Conservation (phyloP, 768 basidiomycete species). For the Calvatia gigantea region DNA sequence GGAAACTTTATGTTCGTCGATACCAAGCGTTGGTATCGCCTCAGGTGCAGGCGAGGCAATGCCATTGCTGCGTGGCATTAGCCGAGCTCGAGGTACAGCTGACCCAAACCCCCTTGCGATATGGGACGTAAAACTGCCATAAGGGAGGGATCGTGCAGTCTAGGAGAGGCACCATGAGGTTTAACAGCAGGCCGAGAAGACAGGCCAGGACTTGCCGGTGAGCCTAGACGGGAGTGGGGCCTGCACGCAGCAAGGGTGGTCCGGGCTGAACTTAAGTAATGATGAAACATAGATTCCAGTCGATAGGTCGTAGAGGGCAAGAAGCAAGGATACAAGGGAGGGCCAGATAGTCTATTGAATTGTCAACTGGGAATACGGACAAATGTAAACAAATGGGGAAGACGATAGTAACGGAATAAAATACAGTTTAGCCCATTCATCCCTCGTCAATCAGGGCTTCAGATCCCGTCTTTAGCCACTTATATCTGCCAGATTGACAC, state of each 20-base stretch:
- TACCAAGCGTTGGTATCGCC: conserved; percentile 47
- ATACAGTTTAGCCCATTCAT: not conserved
- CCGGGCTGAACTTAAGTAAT: not conserved
- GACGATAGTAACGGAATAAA: not conserved
- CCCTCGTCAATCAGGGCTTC: conserved; percentile 3
- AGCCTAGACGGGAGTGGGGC: not conserved
- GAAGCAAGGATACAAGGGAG: not conserved
- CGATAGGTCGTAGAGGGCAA: not conserved
- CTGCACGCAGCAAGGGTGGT: not conserved
- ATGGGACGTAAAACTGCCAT: not conserved
- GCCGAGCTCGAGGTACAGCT: conserved; percentile 18
- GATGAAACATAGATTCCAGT: not conserved
- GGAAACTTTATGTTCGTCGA: conserved; percentile 58
- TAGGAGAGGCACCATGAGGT: not conserved
- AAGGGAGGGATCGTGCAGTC: not conserved
- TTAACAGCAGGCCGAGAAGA: not conserved
- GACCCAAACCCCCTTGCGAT: conserved; percentile 17
- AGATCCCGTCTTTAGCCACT: not conserved
- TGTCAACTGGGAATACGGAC: not conserved
- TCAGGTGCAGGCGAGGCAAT: conserved; percentile 18
- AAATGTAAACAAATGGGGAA: not conserved
- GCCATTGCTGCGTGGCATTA: conserved; percentile 13
- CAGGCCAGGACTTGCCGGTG: not conserved
- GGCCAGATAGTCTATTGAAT: not conserved
- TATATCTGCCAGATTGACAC: conserved; percentile 1